Evolutionary conservation across 2,329 filamentous ascomycete genomes (phyloP).

Genomic region (Fusarium fracticaudum): DNA sequence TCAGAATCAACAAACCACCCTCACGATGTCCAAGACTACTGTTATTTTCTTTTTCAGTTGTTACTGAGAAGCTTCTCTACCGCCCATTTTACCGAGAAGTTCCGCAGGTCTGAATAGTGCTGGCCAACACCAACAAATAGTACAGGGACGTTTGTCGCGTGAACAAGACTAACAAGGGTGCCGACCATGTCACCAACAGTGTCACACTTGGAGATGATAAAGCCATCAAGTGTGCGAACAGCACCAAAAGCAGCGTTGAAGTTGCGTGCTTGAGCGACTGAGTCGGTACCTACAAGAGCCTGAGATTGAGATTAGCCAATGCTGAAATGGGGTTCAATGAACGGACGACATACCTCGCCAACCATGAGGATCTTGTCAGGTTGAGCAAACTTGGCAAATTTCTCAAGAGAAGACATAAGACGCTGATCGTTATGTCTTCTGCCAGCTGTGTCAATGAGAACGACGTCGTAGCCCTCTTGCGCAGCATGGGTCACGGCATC

Average conservation of each 20-base stretch:
- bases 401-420: constrained; percentile 95
- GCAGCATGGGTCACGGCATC: constrained; percentile 88
- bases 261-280: constrained; percentile 93
- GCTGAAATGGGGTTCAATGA: neutral
- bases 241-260: constrained; percentile 94
- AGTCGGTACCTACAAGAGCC: constrained; percentile 94
- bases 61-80: constrained; percentile 71
- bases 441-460: constrained; percentile 95
- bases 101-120: constrained; percentile 74
- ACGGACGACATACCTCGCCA: constrained; percentile 56
- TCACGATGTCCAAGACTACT: neutral
- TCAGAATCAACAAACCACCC: neutral
- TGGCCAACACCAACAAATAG: constrained; percentile 85
- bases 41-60: constrained; percentile 47
- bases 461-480: constrained; percentile 84
- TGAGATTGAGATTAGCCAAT: constrained; percentile 39
- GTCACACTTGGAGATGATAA: constrained; percentile 98
- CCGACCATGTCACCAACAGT: constrained; percentile 99
- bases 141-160: constrained; percentile 95
- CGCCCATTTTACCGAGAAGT: constrained; percentile 75
- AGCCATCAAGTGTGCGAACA: constrained; percentile 85
- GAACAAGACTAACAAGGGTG: constrained; percentile 95
- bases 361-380: constrained; percentile 99
- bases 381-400: constrained; percentile 94
- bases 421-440: constrained; percentile 94